phyloP scores from a whole-genome alignment of 768 basidiomycete genomes.

The Collybia mongolica region DNA sequence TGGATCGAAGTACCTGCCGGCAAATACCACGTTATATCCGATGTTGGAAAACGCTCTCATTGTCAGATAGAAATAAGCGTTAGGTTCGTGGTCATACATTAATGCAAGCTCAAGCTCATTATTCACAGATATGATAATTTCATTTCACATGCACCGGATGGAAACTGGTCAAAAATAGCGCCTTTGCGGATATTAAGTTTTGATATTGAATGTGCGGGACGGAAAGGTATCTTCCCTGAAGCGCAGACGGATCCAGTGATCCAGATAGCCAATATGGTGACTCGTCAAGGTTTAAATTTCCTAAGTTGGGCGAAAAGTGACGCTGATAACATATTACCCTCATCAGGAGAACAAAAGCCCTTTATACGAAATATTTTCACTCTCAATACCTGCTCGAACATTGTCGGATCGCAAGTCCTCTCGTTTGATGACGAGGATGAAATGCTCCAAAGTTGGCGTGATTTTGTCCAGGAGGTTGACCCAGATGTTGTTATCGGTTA shows the following conservation, averaged over 20 bases:
- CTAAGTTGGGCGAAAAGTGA: neutral
- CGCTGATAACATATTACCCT: slow-evolving; percentile 5
- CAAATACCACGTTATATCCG: slow-evolving; percentile 65
- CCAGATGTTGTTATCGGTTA: slow-evolving; percentile 97
- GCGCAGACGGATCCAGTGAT: slow-evolving; percentile 90
- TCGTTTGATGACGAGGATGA: slow-evolving; percentile 73
- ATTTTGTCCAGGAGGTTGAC: slow-evolving; percentile 87
- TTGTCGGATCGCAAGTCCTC: slow-evolving; percentile 96
- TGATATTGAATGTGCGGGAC: slow-evolving; percentile 98
- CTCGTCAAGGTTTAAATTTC: slow-evolving; percentile 76
- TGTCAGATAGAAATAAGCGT: slow-evolving; percentile 90
- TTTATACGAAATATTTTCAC: slow-evolving; percentile 98
- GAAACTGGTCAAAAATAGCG: slow-evolving; percentile 87
- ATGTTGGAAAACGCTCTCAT: slow-evolving; percentile 61
- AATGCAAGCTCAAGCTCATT: neutral
- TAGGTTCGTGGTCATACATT: slow-evolving; percentile 42
- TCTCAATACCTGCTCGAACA: slow-evolving; percentile 89
- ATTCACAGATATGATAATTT: slow-evolving; percentile 72
- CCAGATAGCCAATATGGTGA: slow-evolving; percentile 99
- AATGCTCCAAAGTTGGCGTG: slow-evolving; percentile 82
- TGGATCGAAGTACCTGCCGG: slow-evolving; percentile 94
- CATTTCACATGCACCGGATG: slow-evolving; percentile 90
- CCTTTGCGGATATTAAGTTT: slow-evolving; percentile 94
- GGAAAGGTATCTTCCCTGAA: slow-evolving; percentile 97
- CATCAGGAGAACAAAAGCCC: slow-evolving; percentile 81